Percentiles rank a stretch among this genome's conserved stretches.
Conservation (phyloP, 2,329 filamentous ascomycete genomes). For the Alternaria dauci region DNA sequence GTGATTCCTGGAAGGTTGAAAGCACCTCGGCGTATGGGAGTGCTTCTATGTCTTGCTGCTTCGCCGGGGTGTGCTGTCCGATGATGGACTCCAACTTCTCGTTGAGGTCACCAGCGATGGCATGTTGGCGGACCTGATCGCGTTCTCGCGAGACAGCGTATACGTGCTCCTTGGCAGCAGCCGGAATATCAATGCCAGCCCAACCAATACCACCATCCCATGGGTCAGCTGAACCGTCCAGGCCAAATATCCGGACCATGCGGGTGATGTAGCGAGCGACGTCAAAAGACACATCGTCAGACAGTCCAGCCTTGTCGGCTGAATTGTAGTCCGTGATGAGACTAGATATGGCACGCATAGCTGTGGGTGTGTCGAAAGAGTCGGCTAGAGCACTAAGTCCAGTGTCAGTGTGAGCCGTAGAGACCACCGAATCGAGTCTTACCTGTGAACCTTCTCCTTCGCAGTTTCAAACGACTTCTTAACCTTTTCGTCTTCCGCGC, state of each 20-base stretch:
- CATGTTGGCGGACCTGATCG: conserved; percentile 65
- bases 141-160: conserved; percentile 66
- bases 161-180: conserved; percentile 67
- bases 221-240: conserved; percentile 66
- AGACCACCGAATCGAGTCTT: not conserved
- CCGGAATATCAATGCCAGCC: conserved; percentile 70
- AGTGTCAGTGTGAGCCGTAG: not conserved
- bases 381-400: conserved; percentile 69
- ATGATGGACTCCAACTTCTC: conserved; percentile 51
- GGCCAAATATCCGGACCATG: conserved; percentile 84
- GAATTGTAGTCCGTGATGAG: conserved; percentile 81
- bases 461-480: conserved; percentile 61
- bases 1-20: conserved; percentile 66
- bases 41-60: conserved; percentile 41
- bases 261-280: conserved; percentile 82
- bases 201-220: conserved; percentile 65
- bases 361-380: conserved; percentile 85
- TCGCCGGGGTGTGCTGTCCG: conserved; percentile 39
- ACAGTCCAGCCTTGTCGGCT: conserved; percentile 51
- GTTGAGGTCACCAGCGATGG: conserved; percentile 56
- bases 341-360: conserved; percentile 79
- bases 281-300: conserved; percentile 58
- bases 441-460: conserved; percentile 63
- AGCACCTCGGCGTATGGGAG: conserved; percentile 60
- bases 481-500: conserved; percentile 54